These are phyloP conservation scores for Pinus taeda DNA, from an alignment of 75 land plant species.

Conservation along the genomic window DNA sequence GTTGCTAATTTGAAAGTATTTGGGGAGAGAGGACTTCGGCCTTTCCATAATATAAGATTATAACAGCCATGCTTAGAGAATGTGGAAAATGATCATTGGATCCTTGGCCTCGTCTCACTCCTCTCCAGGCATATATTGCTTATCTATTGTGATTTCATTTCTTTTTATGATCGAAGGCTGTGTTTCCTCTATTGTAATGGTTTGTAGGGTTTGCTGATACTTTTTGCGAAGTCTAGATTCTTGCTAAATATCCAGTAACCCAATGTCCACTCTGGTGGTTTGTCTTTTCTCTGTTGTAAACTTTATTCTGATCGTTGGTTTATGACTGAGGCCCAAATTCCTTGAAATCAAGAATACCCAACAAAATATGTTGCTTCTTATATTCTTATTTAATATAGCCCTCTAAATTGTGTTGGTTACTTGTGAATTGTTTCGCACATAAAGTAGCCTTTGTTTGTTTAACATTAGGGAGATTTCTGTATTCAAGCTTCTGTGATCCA, in stretches of 20 bases:
- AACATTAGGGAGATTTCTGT: too few relatives aligned
- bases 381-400: neutral
- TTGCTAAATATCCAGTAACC: neutral
- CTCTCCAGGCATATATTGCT: neutral
- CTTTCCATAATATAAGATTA: neutral
- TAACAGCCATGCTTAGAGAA: neutral
- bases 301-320: neutral
- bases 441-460: too few relatives aligned
- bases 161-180: neutral
- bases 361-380: neutral
- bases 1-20: neutral
- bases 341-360: neutral
- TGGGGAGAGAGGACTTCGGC: neutral
- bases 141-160: neutral
- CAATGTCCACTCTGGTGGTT: neutral
- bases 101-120: neutral
- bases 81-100: neutral
- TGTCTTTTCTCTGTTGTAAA: neutral
- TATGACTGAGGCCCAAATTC: neutral
- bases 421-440: neutral
- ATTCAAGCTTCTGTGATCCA: too few relatives aligned
- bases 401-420: neutral
- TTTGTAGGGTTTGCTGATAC: neutral
- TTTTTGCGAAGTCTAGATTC: neutral
- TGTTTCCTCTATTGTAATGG: neutral